phyloP scores from a whole-genome alignment of 2,329 filamentous ascomycete species.

The Aspergillus pseudoviridinutans region DNA sequence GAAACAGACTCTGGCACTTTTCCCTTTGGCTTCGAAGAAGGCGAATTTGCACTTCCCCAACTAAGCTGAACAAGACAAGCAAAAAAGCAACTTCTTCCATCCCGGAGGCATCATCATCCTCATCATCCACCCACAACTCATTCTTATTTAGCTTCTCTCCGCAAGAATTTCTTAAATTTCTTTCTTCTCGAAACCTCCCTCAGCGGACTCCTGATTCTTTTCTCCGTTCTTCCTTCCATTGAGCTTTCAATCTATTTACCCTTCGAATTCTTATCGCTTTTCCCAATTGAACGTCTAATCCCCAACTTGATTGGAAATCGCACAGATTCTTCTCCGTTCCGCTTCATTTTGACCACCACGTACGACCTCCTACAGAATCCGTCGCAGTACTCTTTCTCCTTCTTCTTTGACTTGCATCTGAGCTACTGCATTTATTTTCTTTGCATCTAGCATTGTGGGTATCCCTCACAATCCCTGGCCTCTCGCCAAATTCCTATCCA shows the following conservation, averaged over 20 bases:
- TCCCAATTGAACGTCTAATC: conserved; percentile 7
- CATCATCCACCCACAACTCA: neutral
- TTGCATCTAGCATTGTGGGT: conserved; percentile 30
- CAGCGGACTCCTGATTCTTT: neutral
- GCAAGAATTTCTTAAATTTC: neutral
- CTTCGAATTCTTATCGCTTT: conserved; percentile 14
- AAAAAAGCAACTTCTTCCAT: neutral
- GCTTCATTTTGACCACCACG: conserved; percentile 17
- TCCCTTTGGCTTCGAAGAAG: neutral
- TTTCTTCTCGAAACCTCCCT: neutral
- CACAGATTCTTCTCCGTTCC: conserved; percentile 26
- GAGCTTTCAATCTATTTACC: conserved; percentile 7
- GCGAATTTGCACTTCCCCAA: neutral
- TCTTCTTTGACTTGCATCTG: conserved; percentile 12
- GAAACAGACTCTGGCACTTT: conserved; percentile 6
- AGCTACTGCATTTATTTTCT: conserved; percentile 18
- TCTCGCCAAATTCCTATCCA: neutral
- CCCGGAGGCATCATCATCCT: conserved; percentile 1
- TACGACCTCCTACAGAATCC: neutral
- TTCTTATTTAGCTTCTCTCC: neutral
- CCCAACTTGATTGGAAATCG: conserved; percentile 20
- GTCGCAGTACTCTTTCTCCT: conserved; percentile 10
- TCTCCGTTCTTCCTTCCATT: conserved; percentile 5
- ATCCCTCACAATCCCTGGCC: neutral
- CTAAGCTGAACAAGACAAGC: neutral